A percentile compares a stretch with the other conserved stretches of the same genome.
Conservation (phyloP, 169 alveolate genomes). For the Ichthyophthirius multifiliis region DNA sequence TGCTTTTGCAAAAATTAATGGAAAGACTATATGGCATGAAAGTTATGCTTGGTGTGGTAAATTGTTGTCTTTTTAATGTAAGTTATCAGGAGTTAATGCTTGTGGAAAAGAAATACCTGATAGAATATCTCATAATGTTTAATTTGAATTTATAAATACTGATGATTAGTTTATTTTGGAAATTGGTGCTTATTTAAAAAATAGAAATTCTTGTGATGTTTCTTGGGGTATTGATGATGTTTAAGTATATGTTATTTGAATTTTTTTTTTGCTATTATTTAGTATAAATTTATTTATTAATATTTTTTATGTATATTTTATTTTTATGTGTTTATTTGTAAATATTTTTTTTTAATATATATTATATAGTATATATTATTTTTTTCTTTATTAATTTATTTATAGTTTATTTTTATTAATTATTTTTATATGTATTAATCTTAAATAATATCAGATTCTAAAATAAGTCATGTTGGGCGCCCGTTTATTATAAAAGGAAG, state of each 20-base stretch:
- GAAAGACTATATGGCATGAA: background rate
- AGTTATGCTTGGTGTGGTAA: background rate
- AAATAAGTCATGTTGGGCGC: no score
- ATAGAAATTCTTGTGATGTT: background rate
- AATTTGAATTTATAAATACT: background rate
- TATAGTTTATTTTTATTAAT: no score
- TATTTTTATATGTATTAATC: no score
- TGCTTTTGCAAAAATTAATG: background rate
- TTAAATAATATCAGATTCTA: no score
- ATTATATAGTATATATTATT: no score
- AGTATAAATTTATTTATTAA: no score
- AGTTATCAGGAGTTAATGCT: background rate
- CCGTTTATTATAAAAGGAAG: background rate
- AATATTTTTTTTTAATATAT: no score
- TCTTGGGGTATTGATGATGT: background rate
- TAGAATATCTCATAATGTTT: conserved; percentile 8
- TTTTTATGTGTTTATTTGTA: no score
- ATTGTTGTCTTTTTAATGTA: background rate
- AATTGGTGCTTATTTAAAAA: background rate
- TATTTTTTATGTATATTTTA: no score
- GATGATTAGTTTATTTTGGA: background rate
- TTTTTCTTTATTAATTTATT: no score
- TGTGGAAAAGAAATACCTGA: conserved; percentile 4
- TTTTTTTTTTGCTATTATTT: no score
- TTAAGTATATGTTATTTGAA: background rate